A percentile compares a stretch with the other conserved stretches of the same genome.
phyloP scores from a whole-genome alignment of 805 yeast species.

The Komagataella mondaviorum region DNA sequence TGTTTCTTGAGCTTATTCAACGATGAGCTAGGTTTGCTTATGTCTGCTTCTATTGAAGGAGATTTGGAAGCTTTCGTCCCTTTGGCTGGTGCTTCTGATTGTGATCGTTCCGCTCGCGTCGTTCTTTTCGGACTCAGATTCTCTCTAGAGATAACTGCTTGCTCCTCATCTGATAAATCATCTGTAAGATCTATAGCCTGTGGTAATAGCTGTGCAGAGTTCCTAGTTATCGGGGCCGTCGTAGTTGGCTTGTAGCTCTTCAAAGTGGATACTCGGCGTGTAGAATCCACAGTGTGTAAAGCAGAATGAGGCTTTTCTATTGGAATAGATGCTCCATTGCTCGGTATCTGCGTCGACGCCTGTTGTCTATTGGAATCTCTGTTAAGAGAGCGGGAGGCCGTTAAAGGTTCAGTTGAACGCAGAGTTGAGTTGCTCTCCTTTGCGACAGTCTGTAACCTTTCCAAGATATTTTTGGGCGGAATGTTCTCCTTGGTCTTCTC shows the following conservation, averaged over 20 bases:
- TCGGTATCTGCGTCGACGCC: not conserved
- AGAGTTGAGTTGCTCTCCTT: not conserved
- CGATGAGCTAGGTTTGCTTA: not conserved
- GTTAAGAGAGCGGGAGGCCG: not conserved
- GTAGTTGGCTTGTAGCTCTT: not conserved
- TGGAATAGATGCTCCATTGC: not conserved
- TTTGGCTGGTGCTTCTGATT: not conserved
- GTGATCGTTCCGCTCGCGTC: not conserved
- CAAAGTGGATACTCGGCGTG: not conserved
- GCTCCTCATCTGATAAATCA: not conserved
- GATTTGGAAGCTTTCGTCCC: not conserved
- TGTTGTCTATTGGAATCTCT: not conserved
- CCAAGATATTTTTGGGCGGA: not conserved
- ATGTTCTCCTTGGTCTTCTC: not conserved
- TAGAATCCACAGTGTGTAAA: not conserved
- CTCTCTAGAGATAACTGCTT: not conserved
- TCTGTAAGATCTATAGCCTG: not conserved
- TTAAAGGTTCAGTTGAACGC: not conserved
- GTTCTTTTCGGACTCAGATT: not conserved
- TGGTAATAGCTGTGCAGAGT: not conserved
- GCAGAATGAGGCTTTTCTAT: not conserved
- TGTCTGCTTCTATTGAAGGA: not conserved
- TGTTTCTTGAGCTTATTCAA: not conserved
- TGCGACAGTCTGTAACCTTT: not conserved
- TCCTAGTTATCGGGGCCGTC: not conserved